Base-by-base conservation (phyloP, 306 rosid genomes). In the Lablab purpureus region DNA sequence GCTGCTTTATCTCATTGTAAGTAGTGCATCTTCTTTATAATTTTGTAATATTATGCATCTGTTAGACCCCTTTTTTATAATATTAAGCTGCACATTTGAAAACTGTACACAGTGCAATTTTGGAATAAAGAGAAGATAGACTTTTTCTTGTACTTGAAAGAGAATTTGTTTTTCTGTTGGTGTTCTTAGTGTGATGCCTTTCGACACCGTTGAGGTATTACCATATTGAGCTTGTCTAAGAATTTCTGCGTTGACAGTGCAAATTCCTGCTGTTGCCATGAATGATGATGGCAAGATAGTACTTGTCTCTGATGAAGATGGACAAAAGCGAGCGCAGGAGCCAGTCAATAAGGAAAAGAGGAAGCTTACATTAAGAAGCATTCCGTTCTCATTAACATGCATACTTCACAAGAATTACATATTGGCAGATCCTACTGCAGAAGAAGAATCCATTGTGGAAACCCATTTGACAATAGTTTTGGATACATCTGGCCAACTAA, bases 391-490 rank as follows among this genome's bases (percentile, higher is more conserved):
- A 25, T 77, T 94, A 77, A 94, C 97, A 28, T 88, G 97, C 87
- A 59, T 88, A 79, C 97, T 92, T 83, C 87, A 92, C 89, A 91
- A 92, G 86, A 92, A 78, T 30, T 88, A 91, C 86, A 89, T 92
- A 80, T 81, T 92, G 86, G 95, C 93, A 18, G 97, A 92, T 71
- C 97, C 99, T 36, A 91, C 92, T 19, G 90, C 95, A 36, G 95
- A 94, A 88, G 99, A 94, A 87, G 99, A 94, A 72, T 91, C 93
- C 8, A 72, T 94, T 63, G 86, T 92, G 86, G 97, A 94, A 85
- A 92, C 97, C 79, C 83, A 85, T 56, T 89, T 91, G 63, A 88
- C 97, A 21, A 87, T 91, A 76, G 97, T 92, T 81, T 86, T 94
- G 87, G 93, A 88, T 84, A 87, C 97, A 47, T 83, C 92, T 19